These are phyloP conservation scores for Artemisia annua DNA, from an alignment of 129 eudicot genomes.

Conservation along the genomic window DNA sequence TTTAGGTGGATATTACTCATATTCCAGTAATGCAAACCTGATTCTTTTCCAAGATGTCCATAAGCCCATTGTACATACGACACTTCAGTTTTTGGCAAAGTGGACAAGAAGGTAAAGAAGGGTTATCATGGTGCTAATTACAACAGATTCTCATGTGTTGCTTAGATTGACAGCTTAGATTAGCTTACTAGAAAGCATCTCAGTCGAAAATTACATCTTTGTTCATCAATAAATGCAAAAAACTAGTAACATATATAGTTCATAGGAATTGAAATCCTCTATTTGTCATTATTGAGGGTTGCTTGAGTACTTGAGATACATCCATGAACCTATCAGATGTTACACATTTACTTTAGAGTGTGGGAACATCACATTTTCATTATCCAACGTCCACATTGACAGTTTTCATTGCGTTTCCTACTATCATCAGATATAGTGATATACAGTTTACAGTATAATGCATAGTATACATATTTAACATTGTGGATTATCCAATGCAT, in stretches of 20 bases:
- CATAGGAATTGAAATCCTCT: background rate
- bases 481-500: background rate
- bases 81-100: slow-evolving; percentile 2
- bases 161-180: background rate
- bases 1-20: background rate
- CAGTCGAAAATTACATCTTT: background rate
- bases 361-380: no score
- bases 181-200: slow-evolving; percentile 7
- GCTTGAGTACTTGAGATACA: background rate
- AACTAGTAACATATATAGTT: no score
- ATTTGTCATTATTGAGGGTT: background rate
- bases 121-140: background rate
- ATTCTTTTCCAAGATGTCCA: background rate
- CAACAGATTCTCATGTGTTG: background rate
- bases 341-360: background rate
- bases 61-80: background rate
- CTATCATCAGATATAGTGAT: no score
- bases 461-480: no score
- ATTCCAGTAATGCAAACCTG: background rate
- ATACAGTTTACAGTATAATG: no score
- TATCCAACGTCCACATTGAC: no score
- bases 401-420: no score
- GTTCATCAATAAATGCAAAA: background rate
- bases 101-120: slow-evolving; percentile 8
- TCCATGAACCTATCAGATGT: background rate